A percentile compares a stretch with the other conserved stretches of the same genome.
phyloP scores from a whole-genome alignment of 371 early-diverging fungal genomes.

The Mortierella sp. region DNA sequence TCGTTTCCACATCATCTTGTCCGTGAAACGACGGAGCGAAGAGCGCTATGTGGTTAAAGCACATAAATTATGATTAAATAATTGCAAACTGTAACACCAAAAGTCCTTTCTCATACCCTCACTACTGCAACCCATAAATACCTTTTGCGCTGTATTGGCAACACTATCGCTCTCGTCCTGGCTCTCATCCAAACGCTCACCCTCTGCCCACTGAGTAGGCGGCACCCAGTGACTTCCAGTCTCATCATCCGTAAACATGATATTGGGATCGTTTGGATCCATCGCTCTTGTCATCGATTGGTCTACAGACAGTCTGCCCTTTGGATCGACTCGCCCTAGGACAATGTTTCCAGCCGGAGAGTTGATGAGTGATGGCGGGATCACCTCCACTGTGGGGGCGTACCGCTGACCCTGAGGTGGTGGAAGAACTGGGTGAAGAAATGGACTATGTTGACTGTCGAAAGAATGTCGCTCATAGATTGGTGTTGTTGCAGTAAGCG shows the following conservation, averaged over 20 bases:
- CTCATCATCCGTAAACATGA: slow-evolving; percentile 35
- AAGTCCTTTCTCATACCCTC: background rate
- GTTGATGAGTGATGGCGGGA: background rate
- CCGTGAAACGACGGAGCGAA: slow-evolving; percentile 47
- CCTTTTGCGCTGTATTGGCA: slow-evolving; percentile 28
- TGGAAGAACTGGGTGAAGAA: slow-evolving; percentile 6
- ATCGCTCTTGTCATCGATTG: background rate
- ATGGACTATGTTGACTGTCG: slow-evolving; percentile 34
- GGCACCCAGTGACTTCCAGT: slow-evolving; percentile 21
- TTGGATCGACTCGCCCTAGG: background rate
- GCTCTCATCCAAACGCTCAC: slow-evolving; percentile 52
- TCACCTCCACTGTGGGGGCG: slow-evolving; percentile 11
- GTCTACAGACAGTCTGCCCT: slow-evolving; percentile 16
- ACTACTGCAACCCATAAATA: background rate
- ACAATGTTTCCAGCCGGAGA: slow-evolving; percentile 1
- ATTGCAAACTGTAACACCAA: background rate
- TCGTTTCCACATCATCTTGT: slow-evolving; percentile 52
- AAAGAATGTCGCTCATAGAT: slow-evolving; percentile 31
- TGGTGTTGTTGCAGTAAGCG: slow-evolving; percentile 10
- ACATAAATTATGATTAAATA: background rate
- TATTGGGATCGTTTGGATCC: background rate
- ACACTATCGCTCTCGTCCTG: slow-evolving; percentile 51
- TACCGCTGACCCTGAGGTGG: slow-evolving; percentile 3
- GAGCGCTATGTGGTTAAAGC: slow-evolving; percentile 36
- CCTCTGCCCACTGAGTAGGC: slow-evolving; percentile 38